Percentiles rank a stretch among this genome's conserved stretches.
phyloP scores from a whole-genome alignment of 1,139 yeast genomes.

The Kodamaea fungicola region DNA sequence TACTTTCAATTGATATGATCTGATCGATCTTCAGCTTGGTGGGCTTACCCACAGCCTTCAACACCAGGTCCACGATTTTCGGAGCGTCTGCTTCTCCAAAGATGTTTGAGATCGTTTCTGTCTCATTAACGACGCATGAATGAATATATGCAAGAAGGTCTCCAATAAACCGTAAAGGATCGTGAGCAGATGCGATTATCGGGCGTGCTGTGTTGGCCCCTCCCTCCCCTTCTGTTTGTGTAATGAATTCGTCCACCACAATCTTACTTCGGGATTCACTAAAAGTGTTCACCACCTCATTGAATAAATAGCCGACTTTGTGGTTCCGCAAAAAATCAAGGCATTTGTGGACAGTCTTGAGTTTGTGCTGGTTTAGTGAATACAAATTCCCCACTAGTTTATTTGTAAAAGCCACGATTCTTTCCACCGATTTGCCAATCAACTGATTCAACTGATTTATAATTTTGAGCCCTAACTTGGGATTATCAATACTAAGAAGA shows the following conservation, averaged over 20 bases:
- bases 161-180: constrained; percentile 79
- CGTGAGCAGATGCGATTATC: constrained; percentile 67
- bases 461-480: constrained; percentile 67
- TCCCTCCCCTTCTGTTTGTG: constrained; percentile 29
- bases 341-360: constrained; percentile 32
- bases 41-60: constrained; percentile 48
- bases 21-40: constrained; percentile 57
- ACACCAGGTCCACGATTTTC: constrained; percentile 40
- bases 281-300: constrained; percentile 42
- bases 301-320: constrained; percentile 47
- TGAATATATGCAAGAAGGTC: constrained; percentile 89
- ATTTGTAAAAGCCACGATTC: constrained; percentile 37
- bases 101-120: constrained; percentile 61
- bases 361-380: constrained; percentile 26
- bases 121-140: constrained; percentile 83
- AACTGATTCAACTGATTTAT: constrained; percentile 58
- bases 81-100: constrained; percentile 21
- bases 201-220: constrained; percentile 33
- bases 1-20: constrained; percentile 62
- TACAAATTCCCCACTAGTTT: constrained; percentile 35
- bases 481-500: constrained; percentile 64
- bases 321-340: constrained; percentile 25
- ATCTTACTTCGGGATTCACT: constrained; percentile 56
- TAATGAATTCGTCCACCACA: constrained; percentile 56
- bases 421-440: constrained; percentile 50